Conservation (phyloP, 768 basidiomycete species). For the Podaxis sp. region DNA sequence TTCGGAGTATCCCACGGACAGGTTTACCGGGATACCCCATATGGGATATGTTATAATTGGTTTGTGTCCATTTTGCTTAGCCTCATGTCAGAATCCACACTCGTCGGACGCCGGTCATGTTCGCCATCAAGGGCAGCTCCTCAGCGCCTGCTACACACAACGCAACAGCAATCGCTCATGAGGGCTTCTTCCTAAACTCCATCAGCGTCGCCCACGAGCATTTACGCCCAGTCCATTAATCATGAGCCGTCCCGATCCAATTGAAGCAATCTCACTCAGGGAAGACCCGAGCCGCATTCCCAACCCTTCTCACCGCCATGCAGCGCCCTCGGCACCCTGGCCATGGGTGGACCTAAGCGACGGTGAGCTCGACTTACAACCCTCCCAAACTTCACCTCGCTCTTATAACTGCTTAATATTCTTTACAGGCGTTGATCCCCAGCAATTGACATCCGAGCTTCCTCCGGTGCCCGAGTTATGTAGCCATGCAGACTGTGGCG, state of each 20-base stretch:
- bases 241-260: neutral
- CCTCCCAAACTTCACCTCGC: neutral
- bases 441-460: constrained; percentile 23
- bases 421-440: constrained; percentile 24
- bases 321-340: constrained; percentile 48
- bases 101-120: neutral
- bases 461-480: constrained; percentile 30
- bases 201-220: neutral
- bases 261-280: neutral
- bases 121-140: neutral
- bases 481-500: constrained; percentile 27
- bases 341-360: constrained; percentile 22
- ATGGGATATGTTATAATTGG: neutral
- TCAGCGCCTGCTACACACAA: neutral
- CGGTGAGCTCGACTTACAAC: neutral
- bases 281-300: constrained; percentile 23
- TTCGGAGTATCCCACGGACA: neutral
- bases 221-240: no score
- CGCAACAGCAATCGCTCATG: neutral
- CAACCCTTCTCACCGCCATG: constrained; percentile 43
- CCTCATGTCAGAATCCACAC: neutral
- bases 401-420: neutral
- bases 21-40: no score
- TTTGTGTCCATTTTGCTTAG: neutral
- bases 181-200: neutral